Conservation (phyloP, 352 stramenopile genomes). For the Globisporangium splendens region DNA sequence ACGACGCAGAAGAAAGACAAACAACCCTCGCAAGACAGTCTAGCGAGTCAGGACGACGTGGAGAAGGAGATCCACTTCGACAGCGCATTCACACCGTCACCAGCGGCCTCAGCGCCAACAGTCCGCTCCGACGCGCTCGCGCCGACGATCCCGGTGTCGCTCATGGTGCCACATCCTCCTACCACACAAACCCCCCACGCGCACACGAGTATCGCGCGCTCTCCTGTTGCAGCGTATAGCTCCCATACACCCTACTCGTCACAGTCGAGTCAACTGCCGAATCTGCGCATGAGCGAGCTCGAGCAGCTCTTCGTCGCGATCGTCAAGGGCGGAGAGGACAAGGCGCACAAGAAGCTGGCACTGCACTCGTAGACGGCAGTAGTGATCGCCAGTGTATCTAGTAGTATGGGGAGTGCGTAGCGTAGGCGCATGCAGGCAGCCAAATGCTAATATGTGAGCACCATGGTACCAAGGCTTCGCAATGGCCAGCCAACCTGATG, state of each 20-base stretch:
- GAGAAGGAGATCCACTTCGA: not conserved
- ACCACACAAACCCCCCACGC: no score
- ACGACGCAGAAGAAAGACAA: not conserved
- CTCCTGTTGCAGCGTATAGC: not conserved
- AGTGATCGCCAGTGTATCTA: not conserved
- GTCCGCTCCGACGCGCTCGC: not conserved
- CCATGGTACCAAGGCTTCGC: no score
- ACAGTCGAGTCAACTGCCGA: not conserved
- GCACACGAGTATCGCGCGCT: not conserved
- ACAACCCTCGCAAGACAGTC: not conserved
- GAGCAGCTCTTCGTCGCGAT: slow-evolving; percentile 17
- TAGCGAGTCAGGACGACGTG: not conserved
- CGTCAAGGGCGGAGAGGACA: slow-evolving; percentile 8
- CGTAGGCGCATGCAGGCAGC: no score
- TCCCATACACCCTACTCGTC: not conserved
- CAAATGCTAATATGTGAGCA: no score
- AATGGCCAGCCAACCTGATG: no score
- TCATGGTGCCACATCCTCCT: no score
- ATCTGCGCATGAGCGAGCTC: slow-evolving; percentile 4
- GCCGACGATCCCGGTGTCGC: not conserved
- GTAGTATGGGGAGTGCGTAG: no score
- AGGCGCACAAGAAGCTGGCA: slow-evolving; percentile 2
- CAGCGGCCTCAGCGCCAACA: not conserved
- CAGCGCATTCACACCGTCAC: not conserved
- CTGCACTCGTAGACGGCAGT: not conserved